Conservation (phyloP, 306 rosid genomes). For the Malus fusca region DNA sequence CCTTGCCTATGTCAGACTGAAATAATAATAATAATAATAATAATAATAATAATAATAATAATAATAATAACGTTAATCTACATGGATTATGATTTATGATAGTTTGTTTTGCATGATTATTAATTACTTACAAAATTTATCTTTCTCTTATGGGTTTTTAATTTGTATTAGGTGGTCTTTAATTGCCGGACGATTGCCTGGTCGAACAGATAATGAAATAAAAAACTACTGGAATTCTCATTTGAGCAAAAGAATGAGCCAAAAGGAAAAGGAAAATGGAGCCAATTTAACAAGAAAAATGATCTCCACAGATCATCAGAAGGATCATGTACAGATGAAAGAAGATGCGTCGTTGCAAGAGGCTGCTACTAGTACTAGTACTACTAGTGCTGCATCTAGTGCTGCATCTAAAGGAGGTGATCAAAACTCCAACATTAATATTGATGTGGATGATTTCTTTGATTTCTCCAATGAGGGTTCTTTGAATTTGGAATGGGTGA, state of each 20-base stretch:
- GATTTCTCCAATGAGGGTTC: constrained; percentile 50
- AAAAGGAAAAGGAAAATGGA: constrained; percentile 24
- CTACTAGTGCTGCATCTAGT: neutral
- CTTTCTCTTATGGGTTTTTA: neutral
- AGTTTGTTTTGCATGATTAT: neutral
- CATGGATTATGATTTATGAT: neutral
- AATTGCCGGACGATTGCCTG: constrained; percentile 64
- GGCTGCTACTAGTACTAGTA: neutral
- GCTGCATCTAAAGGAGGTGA: constrained; percentile 18
- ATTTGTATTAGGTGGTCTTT: constrained; percentile 49
- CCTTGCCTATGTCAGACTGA: neutral
- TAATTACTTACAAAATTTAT: neutral
- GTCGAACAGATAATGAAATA: constrained; percentile 67
- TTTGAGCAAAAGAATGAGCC: constrained; percentile 52
- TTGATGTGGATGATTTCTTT: constrained; percentile 43
- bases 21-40: neutral
- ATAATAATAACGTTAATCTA: neutral
- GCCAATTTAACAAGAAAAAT: constrained; percentile 3
- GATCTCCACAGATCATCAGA: neutral
- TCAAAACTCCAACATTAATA: constrained; percentile 17
- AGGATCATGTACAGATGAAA: constrained; percentile 8
- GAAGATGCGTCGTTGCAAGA: constrained; percentile 17
- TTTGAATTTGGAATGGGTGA: constrained; percentile 48
- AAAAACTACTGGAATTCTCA: constrained; percentile 72
- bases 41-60: neutral